These are phyloP conservation scores for Candida gigantensis DNA, from an alignment of 1,139 yeast species.

Conservation along the genomic window DNA sequence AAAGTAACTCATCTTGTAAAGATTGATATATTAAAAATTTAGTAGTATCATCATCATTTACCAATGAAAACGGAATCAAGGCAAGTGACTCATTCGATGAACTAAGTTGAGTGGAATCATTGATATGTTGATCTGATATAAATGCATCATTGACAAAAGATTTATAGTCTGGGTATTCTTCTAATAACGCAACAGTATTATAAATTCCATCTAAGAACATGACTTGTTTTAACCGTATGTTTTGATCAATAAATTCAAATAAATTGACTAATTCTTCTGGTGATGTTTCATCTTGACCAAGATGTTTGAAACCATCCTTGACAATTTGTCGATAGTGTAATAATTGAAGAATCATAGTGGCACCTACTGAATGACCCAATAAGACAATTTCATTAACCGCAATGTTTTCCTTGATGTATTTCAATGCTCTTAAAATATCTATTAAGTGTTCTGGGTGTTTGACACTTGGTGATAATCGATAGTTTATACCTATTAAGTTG, in stretches of 20 bases:
- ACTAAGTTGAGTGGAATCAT: conserved; percentile 29
- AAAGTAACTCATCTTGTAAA: conserved; percentile 35
- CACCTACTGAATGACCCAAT: conserved; percentile 85
- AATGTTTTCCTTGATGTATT: conserved; percentile 22
- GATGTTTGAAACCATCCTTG: conserved; percentile 15
- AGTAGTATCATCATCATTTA: conserved; percentile 4
- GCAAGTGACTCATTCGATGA: conserved; percentile 1
- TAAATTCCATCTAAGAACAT: conserved; percentile 44
- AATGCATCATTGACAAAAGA: conserved; percentile 39
- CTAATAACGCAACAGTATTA: conserved; percentile 29
- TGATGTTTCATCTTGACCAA: not conserved
- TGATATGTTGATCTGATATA: conserved; percentile 18
- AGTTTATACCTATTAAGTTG: conserved; percentile 55
- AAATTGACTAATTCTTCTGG: conserved; percentile 3
- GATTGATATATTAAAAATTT: conserved; percentile 28
- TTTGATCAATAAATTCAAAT: conserved; percentile 2
- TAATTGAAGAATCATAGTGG: conserved; percentile 64
- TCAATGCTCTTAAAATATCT: conserved; percentile 55
- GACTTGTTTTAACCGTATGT: conserved; percentile 15
- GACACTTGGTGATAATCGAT: conserved; percentile 64
- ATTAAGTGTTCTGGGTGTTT: conserved; percentile 64
- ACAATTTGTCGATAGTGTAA: conserved; percentile 29
- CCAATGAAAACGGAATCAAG: no score
- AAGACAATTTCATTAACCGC: conserved; percentile 24
- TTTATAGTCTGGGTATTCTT: conserved; percentile 37